Base-by-base conservation (phyloP, 164 flowering plant genomes). In the Aristolochia fimbriata region DNA sequence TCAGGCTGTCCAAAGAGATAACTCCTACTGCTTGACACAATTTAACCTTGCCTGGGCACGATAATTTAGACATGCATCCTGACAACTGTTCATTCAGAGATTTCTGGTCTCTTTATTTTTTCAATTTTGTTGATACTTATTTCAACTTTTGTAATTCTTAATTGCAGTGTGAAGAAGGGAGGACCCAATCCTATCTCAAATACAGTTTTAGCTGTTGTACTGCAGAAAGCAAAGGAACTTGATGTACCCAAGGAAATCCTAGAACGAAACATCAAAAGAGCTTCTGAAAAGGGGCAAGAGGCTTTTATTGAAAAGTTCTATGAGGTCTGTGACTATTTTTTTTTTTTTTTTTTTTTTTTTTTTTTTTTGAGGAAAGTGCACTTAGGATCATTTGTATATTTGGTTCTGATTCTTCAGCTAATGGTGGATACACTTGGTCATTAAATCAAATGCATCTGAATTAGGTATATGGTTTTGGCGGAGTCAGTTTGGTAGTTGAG, bases 281-380 rank as follows among this genome's bases (percentile, higher is more conserved):
- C 97, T 65, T 82, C 91, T 62, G 97, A 93, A 68, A 90, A 90
- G 77, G 97, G 91, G 37, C 99, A 90, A 68, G 99, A 90, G 71
- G 88, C 95, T 68, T 93, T 74, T 70, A 86, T 93, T 56, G 95
- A 93, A 75, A 93, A 91, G 73, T 55, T 81, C 22, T 90, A 93
- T 47, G 99, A 91, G 91, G 97, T 87, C 67, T 16, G 57, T 65
- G 13, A 20, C 23, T 20, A 51, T 51, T 15, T 20, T 51, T 2
- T 27, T 27, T 2, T 27, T 27, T 2, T 27, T 27, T 27, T 2
- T 27, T 27, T 27, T 27, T 27, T 2, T 27, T 2, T 27, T 27
- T 27, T 2, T 27, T 27, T 27, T 27, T 27, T 5, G 30, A 27
- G 30, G 30, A 27, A 27, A 27, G 30, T 5, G 5, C 30, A 27